Base-by-base conservation (phyloP, 176 grass and related monocot genomes). In the Lolium rigidum region DNA sequence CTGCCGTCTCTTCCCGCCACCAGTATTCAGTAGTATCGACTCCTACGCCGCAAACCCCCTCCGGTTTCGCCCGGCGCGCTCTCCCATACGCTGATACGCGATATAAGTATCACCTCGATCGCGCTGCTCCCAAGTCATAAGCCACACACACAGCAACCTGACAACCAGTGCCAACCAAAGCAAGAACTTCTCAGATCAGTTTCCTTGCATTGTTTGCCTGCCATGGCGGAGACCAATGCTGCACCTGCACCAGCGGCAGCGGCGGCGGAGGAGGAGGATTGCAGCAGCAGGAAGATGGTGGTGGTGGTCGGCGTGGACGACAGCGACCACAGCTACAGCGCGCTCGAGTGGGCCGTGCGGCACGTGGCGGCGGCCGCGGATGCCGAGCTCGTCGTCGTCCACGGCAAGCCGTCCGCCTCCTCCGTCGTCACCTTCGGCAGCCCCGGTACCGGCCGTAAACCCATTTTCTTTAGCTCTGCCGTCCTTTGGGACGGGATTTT, bases 241-340 rank as follows among this genome's bases (percentile, higher is more conserved):
- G 70, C 20, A 17, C 66, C 46, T 6, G 41, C 41, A 25, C 26
- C 15, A 60, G 48, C 21, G 6, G 52, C 17, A 10, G 80, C n/a
- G 31, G 31, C 3, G 31, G 31, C 31, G 31, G 3, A 1, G 72
- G 71, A 37, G 49, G 71, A 37, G 49, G 72, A 6, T 1, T 4
- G n/a, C 41, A 0, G 20, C 6, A 7, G 10, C 54, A 59, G 18
- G 26, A 92, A 82, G 83, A 84, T 77, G 79, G 79, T 88, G 90
- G 74, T 95, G 82, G 70, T 95, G 88, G 85, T 92, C n/a, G 93
- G 75, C 4, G 80, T 95, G 83, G 90, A 87, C 75, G 88, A 95
- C 88, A 92, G 88, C 79, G 93, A 90, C 57, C 90, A 83, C 78
- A 92, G 93, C 85, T 86, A 78, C 86, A 16, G 81, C 79, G 93